Evolutionary conservation across 2,329 filamentous ascomycete genomes (phyloP).

Genomic region (Aaosphaeria pasadenensis): DNA sequence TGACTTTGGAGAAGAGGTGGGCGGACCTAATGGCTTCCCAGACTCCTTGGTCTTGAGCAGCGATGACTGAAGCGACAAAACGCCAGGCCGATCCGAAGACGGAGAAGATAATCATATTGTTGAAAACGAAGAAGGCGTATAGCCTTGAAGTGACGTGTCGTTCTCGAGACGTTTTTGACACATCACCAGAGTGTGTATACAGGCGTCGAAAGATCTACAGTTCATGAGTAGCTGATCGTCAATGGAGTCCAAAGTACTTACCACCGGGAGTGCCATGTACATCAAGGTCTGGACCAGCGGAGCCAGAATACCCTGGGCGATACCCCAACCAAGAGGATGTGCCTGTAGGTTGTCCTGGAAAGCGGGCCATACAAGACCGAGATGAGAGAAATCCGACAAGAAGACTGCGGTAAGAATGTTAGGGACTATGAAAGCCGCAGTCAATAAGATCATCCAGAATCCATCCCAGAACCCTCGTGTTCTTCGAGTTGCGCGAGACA

Average conservation of each 20-base stretch:
- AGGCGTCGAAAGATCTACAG: slow-evolving; percentile 73
- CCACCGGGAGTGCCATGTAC: slow-evolving; percentile 78
- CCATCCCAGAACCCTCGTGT: slow-evolving; percentile 76
- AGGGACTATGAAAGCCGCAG: slow-evolving; percentile 79
- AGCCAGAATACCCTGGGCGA: slow-evolving; percentile 87
- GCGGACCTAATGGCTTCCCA: slow-evolving; percentile 66
- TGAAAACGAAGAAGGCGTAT: slow-evolving; percentile 97
- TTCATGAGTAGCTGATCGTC: too few relatives aligned
- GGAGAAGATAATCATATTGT: slow-evolving; percentile 91
- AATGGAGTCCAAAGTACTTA: too few relatives aligned
- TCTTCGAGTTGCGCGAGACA: slow-evolving; percentile 65
- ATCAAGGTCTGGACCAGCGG: slow-evolving; percentile 82
- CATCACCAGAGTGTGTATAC: slow-evolving; percentile 78
- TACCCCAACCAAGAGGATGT: slow-evolving; percentile 71
- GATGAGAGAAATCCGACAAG: slow-evolving; percentile 77
- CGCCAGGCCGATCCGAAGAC: slow-evolving; percentile 84
- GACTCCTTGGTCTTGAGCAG: slow-evolving; percentile 50
- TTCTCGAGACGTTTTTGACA: slow-evolving; percentile 88
- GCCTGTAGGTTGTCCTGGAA: slow-evolving; percentile 65
- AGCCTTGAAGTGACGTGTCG: slow-evolving; percentile 86
- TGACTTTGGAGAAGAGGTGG: slow-evolving; percentile 62
- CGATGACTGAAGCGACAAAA: slow-evolving; percentile 67
- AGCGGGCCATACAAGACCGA: slow-evolving; percentile 75
- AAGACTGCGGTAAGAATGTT: slow-evolving; percentile 95
- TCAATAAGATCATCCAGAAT: slow-evolving; percentile 78